Evolutionary conservation across 1,284 basidiomycete species (phyloP), one percentile per base, ranked within the genome.

Genomic region (Cryptococcus amylolentus): DNA sequence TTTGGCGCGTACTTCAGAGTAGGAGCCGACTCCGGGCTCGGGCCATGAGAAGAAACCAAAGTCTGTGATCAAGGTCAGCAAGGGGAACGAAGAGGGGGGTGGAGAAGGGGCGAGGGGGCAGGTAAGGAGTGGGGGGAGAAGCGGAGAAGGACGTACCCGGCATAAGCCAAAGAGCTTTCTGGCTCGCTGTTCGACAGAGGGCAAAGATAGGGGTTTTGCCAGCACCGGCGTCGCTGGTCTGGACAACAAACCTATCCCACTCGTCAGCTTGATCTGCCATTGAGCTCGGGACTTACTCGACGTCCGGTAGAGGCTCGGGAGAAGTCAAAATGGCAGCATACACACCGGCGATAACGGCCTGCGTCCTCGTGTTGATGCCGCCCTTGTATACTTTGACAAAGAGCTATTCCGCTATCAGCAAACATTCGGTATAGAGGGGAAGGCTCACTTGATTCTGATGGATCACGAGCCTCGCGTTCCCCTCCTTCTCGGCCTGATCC

Each of bases 21-120:
- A 72, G 3, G 65, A 58, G 12, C 68, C 67, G 1, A 74, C 71
- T 41, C 64, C 67, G 16, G 66, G 75, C 55, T 75, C 74, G 9
- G 74, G 71, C 73, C 71, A 76, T 26, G 67, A 71, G 57, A 61
- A 74, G 62, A 74, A 76, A 1, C 68, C 68, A 56, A 72, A 77
- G 53, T 76, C 75, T 62, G 51, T 13, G 42, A 37, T 27, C 9
- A 31, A 1, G 16, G 13, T 35, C 37, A 39, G 18, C 42, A 20
- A 44, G n/a, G 23, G 40, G 35, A 27, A 39, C 18, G 12, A 20
- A 27, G 38, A 50, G 20, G 10, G 18, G 27, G 14, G 27, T 1
- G 23, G 4, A 46, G 18, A 35, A 2, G 31, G 31, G 5, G 31
- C 44, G 9, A 8, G 4, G 9, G 20, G 5, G 44, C 13, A 14